phyloP scores from a whole-genome alignment of 345 rosid species.

The Lumnitzera racemosa region DNA sequence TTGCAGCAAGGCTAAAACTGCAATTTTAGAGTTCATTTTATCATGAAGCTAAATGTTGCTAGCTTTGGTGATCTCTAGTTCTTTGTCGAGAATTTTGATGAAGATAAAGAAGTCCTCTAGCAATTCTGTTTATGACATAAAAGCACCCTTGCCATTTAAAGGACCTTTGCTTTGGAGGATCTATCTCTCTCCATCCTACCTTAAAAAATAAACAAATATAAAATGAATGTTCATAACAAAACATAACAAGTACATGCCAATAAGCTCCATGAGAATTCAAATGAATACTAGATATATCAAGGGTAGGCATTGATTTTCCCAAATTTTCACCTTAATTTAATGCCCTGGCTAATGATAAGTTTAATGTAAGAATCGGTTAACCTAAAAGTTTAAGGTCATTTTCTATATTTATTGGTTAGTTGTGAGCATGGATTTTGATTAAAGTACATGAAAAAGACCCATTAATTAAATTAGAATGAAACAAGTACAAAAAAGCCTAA shows the following conservation, averaged over 20 bases:
- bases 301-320: no score
- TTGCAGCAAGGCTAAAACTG: constrained; percentile 21
- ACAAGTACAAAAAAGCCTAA: no score
- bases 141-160: constrained; percentile 17
- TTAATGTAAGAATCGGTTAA: no score
- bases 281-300: neutral
- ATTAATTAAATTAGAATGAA: no score
- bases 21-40: constrained; percentile 22
- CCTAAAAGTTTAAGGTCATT: no score
- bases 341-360: no score
- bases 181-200: constrained; percentile 2
- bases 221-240: neutral
- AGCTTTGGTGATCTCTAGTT: constrained; percentile 21
- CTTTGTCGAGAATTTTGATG: constrained; percentile 23
- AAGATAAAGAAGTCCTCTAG: constrained; percentile 23
- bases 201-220: neutral
- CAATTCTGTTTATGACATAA: constrained; percentile 17
- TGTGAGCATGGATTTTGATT: no score
- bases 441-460: no score
- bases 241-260: no score
- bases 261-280: neutral
- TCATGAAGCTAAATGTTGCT: constrained; percentile 18
- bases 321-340: no score
- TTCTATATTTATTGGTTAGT: no score
- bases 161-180: constrained; percentile 11